These are phyloP conservation scores for Alternaria dauci DNA, from an alignment of 2,329 filamentous ascomycete species.

Conservation along the genomic window DNA sequence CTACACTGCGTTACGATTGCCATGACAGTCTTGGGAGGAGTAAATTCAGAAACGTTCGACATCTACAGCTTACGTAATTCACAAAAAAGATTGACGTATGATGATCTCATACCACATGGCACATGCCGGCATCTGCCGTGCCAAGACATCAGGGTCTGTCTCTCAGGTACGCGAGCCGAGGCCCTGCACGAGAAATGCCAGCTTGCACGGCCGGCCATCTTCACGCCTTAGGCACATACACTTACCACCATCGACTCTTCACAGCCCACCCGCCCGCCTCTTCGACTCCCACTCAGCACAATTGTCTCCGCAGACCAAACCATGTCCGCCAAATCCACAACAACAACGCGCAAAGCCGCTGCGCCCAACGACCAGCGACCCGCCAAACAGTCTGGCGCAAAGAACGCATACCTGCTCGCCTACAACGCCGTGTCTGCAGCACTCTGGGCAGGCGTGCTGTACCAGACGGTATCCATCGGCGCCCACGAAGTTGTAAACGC, in stretches of 20 bases:
- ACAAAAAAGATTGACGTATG: background rate
- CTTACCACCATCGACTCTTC: background rate
- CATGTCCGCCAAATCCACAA: conserved; percentile 13
- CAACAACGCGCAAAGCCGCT: background rate
- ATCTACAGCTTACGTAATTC: too few relatives aligned
- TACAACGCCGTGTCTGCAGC: conserved; percentile 84
- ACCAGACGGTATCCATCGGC: conserved; percentile 68
- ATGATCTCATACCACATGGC: conserved; percentile 31
- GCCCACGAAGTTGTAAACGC: conserved; percentile 23
- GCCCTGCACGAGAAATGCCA: conserved; percentile 9
- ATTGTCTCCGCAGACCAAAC: background rate
- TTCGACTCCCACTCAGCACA: background rate
- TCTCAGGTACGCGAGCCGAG: conserved; percentile 15
- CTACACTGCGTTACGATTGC: too few relatives aligned
- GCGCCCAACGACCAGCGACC: conserved; percentile 15
- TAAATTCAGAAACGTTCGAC: too few relatives aligned
- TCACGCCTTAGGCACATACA: conserved; percentile 3
- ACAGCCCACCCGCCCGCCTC: too few relatives aligned
- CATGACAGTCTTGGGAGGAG: too few relatives aligned
- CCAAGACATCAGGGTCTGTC: conserved; percentile 20
- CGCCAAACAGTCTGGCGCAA: conserved; percentile 18
- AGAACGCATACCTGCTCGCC: conserved; percentile 72
- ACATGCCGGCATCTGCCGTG: conserved; percentile 2
- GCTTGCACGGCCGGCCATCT: background rate
- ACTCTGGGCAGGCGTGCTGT: conserved; percentile 81